Percentiles rank a stretch among this genome's conserved stretches.
Evolutionary conservation across 352 stramenopile genomes (phyloP).

Genomic region (Globisporangium takayamanum): DNA sequence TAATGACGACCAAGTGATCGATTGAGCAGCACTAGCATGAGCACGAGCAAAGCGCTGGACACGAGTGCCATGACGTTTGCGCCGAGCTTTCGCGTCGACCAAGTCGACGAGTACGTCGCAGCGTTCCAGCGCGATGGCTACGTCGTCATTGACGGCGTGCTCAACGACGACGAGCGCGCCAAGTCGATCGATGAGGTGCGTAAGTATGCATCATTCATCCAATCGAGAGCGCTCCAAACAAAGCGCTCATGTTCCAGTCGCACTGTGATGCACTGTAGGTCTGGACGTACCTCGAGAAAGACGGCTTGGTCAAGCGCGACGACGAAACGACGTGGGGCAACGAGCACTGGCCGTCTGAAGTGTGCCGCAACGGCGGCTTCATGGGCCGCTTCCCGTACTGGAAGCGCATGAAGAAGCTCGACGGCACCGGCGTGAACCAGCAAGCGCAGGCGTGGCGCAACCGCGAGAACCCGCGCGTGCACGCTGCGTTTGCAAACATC

Average conservation of each 20-base stretch:
- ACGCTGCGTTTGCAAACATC: constrained; percentile 29
- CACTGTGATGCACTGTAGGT: too few relatives aligned
- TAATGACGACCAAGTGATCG: too few relatives aligned
- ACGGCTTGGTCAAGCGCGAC: constrained; percentile 26
- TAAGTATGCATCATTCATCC: background rate
- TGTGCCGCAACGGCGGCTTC: constrained; percentile 44
- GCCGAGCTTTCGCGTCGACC: constrained; percentile 19
- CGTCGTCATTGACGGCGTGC: constrained; percentile 38
- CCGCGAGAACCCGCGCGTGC: constrained; percentile 31
- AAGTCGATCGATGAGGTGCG: constrained; percentile 31
- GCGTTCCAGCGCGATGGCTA: constrained; percentile 38
- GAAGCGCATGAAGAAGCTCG: constrained; percentile 53
- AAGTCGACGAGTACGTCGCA: constrained; percentile 27
- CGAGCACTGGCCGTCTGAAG: constrained; percentile 35
- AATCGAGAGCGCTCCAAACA: background rate
- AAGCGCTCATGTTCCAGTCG: background rate
- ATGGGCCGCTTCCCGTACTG: constrained; percentile 42
- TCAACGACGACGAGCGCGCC: constrained; percentile 22
- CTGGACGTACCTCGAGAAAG: too few relatives aligned
- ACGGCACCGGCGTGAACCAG: constrained; percentile 30
- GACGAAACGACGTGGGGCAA: constrained; percentile 38
- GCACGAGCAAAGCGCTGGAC: background rate
- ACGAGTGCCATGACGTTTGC: background rate
- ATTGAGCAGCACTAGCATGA: too few relatives aligned
- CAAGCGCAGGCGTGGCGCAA: constrained; percentile 42